Base-by-base conservation (phyloP, 2,329 filamentous ascomycete genomes). In the Hymenoscyphus albidus region DNA sequence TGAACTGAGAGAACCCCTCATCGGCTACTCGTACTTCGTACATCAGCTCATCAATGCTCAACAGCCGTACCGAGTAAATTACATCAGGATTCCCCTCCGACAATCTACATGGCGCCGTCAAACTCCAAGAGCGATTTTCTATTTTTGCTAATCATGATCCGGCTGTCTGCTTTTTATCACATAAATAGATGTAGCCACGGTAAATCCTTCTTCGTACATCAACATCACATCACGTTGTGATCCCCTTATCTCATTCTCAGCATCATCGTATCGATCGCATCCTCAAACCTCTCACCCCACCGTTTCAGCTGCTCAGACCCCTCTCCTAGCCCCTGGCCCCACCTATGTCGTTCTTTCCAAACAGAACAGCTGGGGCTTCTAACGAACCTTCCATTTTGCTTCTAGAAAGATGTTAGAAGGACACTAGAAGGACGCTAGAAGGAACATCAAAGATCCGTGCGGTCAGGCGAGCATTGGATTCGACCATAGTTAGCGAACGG, bases 341-440 rank as follows among this genome's bases (percentile, higher is more conserved):
- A 38, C 31, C 5, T 16, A 5, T 10, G 14, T 31, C n/a, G 9
- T 44, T 40, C n/a, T n/a, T n/a, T n/a, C n/a, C 7, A 18, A 39
- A 12, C n/a, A n/a, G 12, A 35, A 16, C 51, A 1, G 9, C 35
- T 18, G 6, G 31, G 14, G 16, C 3, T 35, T 14, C 35, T 27
- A 54, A 12, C 44, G 44, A 51, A 48, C 14, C 60, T 62, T 62
- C 60, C 40, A 57, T 62, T 32, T 14, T 16, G n/a, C 60, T 62
- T 62, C 60, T 62, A 58, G 60, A 27, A 27, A 27, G 27, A 27
- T 2, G 27, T 27, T 27, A 27, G 2, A 27, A 27, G 27, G 27
- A 27, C 27, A 2, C 27, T 27, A 27, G 27, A 27, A 27, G 27
- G 27, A 27, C 27, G 5, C 35, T 35, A 35, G 35, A 35, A 35